Evolutionary conservation across 768 basidiomycete genomes (phyloP), one percentile per base, ranked within the genome.

Genomic region (Auriscalpium vulgare): DNA sequence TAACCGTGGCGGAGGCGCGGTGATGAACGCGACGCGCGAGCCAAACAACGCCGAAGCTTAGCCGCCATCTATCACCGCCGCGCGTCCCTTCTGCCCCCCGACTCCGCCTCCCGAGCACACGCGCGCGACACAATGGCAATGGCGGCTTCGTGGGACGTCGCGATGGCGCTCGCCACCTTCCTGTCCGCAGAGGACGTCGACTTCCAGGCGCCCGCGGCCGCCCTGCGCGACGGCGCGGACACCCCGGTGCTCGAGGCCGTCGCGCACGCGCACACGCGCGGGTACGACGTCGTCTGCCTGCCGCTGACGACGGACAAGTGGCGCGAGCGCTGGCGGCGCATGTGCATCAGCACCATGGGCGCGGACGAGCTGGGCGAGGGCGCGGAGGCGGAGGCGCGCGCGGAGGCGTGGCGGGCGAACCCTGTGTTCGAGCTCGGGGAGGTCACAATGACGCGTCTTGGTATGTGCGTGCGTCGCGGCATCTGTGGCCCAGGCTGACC

Each of bases 271-370:
- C 79, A 74, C 49, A 59, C 73, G 10, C 85, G 83, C 55, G 88
- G 88, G 16, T 97, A 93, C 66, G 84, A 89, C 53, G 67, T 76
- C 1, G 75, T 92, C 44, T 88, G 85, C 65, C 68, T 95, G 16
- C 93, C 93, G n/a, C 75, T 97, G n/a, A 93, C 95, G 21, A 95
- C 88, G 54, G 77, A 78, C 16, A 80, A 79, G 47, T 99, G 97
- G 97, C 83, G 81, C 63, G 76, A 81, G 59, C 76, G 97, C 54
- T 99, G 97, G 95, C 78, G 80, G 61, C 75, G 83, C 53, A 91
- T 98, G 82, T 99, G 97, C 71, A 74, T 92, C 59, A 69, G 88
- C 55, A 77, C 82, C 2, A 69, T 65, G 38, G 64, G 59, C 40
- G 69, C 78, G 58, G 68, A 71, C 47, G 69, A 65, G 40, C 29